Conservation (phyloP, 441 rosid species). For the Aleurites moluccanus region DNA sequence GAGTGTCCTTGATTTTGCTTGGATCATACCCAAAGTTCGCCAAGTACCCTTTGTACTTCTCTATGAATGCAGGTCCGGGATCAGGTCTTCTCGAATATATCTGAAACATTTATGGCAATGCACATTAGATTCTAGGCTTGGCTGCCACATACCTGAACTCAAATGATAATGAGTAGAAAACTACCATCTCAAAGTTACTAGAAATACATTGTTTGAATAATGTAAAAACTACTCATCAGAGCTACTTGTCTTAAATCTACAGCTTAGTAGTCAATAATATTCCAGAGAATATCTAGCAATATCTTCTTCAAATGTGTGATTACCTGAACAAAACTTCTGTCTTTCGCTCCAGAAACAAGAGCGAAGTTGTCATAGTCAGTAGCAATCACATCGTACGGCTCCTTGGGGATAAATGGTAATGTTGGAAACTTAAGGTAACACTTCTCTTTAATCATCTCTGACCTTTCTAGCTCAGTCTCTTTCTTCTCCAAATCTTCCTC, state of each 20-base stretch:
- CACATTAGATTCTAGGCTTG: background rate
- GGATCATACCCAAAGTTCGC: conserved; percentile 67
- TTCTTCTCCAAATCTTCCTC: conserved; percentile 54
- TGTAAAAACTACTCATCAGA: background rate
- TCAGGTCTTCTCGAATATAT: conserved; percentile 77
- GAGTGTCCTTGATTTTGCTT: conserved; percentile 76
- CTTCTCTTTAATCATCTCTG: conserved; percentile 76
- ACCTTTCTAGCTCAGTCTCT: conserved; percentile 58
- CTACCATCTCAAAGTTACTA: too few species aligned
- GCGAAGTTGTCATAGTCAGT: conserved; percentile 80
- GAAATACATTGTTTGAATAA: too few species aligned
- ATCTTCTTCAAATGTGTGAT: conserved; percentile 4
- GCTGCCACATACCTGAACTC: background rate
- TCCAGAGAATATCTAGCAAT: background rate
- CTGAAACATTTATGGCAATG: conserved; percentile 34
- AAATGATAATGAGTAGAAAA: too few species aligned
- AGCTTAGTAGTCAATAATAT: background rate
- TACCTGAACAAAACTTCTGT: conserved; percentile 80
- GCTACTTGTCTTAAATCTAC: background rate
- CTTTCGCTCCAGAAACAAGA: conserved; percentile 93
- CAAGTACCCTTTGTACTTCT: conserved; percentile 66
- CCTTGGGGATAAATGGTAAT: conserved; percentile 86
- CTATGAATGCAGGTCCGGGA: conserved; percentile 78
- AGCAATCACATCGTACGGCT: conserved; percentile 86
- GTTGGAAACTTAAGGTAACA: conserved; percentile 89